Base-by-base conservation (phyloP, 805 yeast species). In the Candida krabiensis region DNA sequence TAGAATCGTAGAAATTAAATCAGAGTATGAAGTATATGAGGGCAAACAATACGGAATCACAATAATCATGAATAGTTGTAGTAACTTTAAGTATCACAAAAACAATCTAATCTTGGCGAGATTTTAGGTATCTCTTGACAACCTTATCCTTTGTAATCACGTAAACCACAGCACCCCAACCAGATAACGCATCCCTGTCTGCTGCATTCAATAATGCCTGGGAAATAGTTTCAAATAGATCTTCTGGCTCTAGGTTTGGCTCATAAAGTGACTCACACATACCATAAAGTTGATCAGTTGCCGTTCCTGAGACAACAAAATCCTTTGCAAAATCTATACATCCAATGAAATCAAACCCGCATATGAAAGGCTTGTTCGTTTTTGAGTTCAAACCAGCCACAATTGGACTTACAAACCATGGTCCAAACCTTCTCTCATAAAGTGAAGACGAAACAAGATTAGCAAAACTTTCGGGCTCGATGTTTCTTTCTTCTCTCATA, bases 121-220 rank as follows among this genome's bases (percentile, higher is more conserved):
- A 88, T 70, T 83, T 90, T 66, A 93, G 77, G 54, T 85, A 79
- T 58, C 95, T 80, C 69, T 83, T 89, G 38, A 80, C 77, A 41
- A 93, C 95, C 64, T 87, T 86, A 60, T 91, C 98, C 67, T 89
- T 89, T 32, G 95, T 86, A 36, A 93, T 79, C 38, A 93, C 70
- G 65, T 91, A 91, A 17, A 93, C 98, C 13, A 87, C 85, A 7
- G 96, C 96, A 56, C 99, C 99, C 96, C 97, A 93, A 50, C 99
- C 99, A 21, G 95, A 83, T 41, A 93, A 73, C 5, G 97, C 96
- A 66, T 93, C 99, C 73, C 99, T 85, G 65, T 93, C 99, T 25
- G 86, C 95, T 14, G 96, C 98, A 61, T 86, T 88, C 70, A 93
- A 70, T 43, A 93, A 70, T 1, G 97, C 91, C 66, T 93, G 99